Conservation (phyloP, 75 land plant species). For the Pinus albicaulis region DNA sequence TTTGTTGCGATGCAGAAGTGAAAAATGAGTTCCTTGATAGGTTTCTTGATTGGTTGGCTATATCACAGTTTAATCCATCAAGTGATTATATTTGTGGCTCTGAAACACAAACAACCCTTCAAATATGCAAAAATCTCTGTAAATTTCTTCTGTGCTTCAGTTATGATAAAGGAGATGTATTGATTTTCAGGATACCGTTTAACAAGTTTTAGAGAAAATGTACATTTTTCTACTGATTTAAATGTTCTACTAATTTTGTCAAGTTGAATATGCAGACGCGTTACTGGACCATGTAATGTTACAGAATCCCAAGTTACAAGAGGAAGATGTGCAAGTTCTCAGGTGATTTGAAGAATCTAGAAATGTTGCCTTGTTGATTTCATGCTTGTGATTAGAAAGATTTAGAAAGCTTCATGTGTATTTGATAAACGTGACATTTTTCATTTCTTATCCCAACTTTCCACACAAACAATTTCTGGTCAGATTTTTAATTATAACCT, state of each 20-base stretch:
- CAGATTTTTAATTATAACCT: background rate
- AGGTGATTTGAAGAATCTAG: conserved; percentile 12
- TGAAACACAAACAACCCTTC: conserved; percentile 42
- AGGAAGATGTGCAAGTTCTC: conserved; percentile 43
- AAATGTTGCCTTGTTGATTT: background rate
- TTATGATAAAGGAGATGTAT: background rate
- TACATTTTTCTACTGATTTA: background rate
- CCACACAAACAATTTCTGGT: background rate
- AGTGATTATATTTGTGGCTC: conserved; percentile 32
- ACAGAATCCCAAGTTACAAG: conserved; percentile 25
- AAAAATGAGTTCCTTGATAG: conserved; percentile 34
- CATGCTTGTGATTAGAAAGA: background rate
- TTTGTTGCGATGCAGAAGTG: conserved; percentile 27
- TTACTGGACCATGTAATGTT: conserved; percentile 38
- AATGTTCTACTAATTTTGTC: background rate
- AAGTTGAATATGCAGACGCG: conserved; percentile 13
- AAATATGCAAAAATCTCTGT: conserved; percentile 46
- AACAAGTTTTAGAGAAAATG: background rate
- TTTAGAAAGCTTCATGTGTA: background rate
- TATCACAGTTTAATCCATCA: conserved; percentile 21
- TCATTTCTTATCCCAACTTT: background rate
- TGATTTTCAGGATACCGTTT: background rate
- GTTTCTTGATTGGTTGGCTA: conserved; percentile 29
- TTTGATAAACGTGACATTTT: background rate
- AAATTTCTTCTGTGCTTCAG: conserved; percentile 13